Conservation (phyloP, 78 protist species). For the Polysphondylium violaceum region DNA sequence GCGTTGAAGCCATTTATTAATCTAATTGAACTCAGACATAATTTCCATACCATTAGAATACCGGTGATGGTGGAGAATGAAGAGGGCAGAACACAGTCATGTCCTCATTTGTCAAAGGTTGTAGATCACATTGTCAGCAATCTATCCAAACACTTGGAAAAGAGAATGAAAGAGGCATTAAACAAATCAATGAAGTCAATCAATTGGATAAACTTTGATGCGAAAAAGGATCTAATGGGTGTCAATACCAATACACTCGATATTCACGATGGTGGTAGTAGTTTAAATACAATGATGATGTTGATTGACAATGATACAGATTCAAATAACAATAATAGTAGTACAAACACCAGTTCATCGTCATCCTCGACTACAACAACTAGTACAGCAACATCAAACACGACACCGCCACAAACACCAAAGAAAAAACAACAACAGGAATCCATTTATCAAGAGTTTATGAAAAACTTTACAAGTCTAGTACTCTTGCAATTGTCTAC, state of each 20-base stretch:
- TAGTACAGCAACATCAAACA: not conserved
- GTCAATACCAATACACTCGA: too few species aligned
- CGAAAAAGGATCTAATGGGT: too few species aligned
- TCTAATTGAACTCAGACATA: constrained; percentile 52
- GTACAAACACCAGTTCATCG: not conserved
- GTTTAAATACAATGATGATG: not conserved
- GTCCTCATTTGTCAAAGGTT: constrained; percentile 48
- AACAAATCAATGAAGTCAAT: constrained; percentile 34
- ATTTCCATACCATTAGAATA: constrained; percentile 33
- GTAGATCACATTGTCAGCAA: constrained; percentile 44
- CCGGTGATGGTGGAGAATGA: constrained; percentile 11
- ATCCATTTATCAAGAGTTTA: not conserved
- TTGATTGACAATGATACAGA: not conserved
- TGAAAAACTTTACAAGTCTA: constrained; percentile 15
- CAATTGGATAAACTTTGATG: constrained; percentile 54
- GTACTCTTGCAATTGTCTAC: constrained; percentile 24
- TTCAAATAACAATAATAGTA: not conserved
- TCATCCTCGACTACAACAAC: not conserved
- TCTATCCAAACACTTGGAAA: not conserved
- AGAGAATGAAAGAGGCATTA: constrained; percentile 45
- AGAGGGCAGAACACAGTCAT: constrained; percentile 18
- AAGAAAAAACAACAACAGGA: constrained; percentile 6
- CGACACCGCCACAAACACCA: not conserved
- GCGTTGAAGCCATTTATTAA: constrained; percentile 52
- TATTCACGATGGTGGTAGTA: too few species aligned